These are phyloP conservation scores for Colletotrichum sp. DNA, from an alignment of 2,329 filamentous ascomycete genomes.

Conservation along the genomic window DNA sequence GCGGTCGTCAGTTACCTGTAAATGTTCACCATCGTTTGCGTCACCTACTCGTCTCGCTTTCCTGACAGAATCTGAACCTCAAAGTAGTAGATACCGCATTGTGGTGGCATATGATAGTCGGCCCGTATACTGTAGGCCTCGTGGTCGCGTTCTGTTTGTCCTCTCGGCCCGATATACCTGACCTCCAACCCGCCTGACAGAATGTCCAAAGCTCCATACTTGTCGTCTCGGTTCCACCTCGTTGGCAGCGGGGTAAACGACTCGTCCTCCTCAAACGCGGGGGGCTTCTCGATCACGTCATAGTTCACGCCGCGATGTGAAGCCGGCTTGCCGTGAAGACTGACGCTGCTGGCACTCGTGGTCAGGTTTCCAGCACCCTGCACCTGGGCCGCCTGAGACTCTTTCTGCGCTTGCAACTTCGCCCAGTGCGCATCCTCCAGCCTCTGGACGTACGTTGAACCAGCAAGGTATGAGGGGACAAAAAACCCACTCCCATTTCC, in stretches of 20 bases:
- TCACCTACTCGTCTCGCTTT: constrained; percentile 60
- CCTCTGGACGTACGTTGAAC: constrained; percentile 78
- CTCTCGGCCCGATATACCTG: constrained; percentile 56
- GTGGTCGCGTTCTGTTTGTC: constrained; percentile 59
- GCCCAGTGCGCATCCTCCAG: constrained; percentile 73
- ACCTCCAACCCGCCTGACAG: constrained; percentile 76
- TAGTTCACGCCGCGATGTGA: constrained; percentile 80
- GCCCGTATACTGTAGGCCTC: constrained; percentile 85
- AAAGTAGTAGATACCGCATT: constrained; percentile 95
- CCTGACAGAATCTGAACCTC: constrained; percentile 66
- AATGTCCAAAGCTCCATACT: constrained; percentile 75
- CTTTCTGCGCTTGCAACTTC: constrained; percentile 57
- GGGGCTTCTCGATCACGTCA: constrained; percentile 81
- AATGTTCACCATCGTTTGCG: neutral
- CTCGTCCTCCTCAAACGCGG: constrained; percentile 64
- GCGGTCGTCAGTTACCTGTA: neutral
- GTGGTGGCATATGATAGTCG: constrained; percentile 84
- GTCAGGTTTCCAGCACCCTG: constrained; percentile 54
- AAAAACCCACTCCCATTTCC: constrained; percentile 63
- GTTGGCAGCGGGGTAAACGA: constrained; percentile 73
- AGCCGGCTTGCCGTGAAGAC: constrained; percentile 59
- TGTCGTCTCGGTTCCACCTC: constrained; percentile 82
- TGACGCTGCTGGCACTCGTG: constrained; percentile 55
- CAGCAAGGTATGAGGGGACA: constrained; percentile 81
- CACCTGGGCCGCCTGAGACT: constrained; percentile 46